Percentiles rank a stretch among this genome's conserved stretches.
phyloP scores from a whole-genome alignment of 2,329 filamentous ascomycete genomes.

The Raffaelea ambrosiae region DNA sequence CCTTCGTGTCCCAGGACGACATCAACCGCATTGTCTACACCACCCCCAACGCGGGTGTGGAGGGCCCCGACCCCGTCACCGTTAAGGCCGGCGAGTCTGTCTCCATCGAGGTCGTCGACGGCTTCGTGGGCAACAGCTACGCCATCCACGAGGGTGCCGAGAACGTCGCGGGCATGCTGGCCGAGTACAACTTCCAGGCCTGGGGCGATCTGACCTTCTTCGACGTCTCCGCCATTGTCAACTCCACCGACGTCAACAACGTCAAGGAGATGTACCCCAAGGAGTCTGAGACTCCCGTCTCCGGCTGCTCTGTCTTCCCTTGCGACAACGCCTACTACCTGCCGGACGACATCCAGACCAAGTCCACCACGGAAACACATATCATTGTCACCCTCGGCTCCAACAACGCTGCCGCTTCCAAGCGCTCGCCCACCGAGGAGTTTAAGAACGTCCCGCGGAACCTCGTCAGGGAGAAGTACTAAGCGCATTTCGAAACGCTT shows the following conservation, averaged over 20 bases:
- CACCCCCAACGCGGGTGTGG: constrained; percentile 31
- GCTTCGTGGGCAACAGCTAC: constrained; percentile 25
- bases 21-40: constrained; percentile 41
- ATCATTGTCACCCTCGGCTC: constrained; percentile 23
- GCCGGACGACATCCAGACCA: constrained; percentile 30
- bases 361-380: constrained; percentile 22
- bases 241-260: constrained; percentile 28
- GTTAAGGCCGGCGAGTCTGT: constrained; percentile 29
- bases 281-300: constrained; percentile 18
- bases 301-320: constrained; percentile 31
- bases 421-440: constrained; percentile 6
- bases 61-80: constrained; percentile 27
- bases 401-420: constrained; percentile 4
- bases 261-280: constrained; percentile 30
- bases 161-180: constrained; percentile 28
- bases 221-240: constrained; percentile 37
- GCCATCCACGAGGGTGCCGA: constrained; percentile 22
- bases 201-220: constrained; percentile 28
- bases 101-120: constrained; percentile 24
- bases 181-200: constrained; percentile 26
- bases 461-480: constrained; percentile 11
- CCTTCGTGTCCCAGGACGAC: constrained; percentile 50
- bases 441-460: constrained; percentile 13
- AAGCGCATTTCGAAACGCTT: too few relatives aligned
- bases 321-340: constrained; percentile 32